Evolutionary conservation across 352 stramenopile species (phyloP).

Genomic region (Phytopythium litorale): DNA sequence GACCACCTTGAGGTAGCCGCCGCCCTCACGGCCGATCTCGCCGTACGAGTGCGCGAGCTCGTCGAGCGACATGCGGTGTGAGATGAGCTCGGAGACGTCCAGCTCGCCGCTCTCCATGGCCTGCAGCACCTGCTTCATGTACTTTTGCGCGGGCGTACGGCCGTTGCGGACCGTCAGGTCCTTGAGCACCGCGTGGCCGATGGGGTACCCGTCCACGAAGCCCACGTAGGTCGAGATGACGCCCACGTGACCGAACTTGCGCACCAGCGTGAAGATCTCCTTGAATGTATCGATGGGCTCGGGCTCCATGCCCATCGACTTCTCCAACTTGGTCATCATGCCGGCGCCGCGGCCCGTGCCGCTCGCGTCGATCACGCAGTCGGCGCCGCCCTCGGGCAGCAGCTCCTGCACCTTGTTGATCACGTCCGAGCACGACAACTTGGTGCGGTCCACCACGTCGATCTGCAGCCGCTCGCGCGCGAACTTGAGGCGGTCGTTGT

Average conservation of each 20-base stretch:
- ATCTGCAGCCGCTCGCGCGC: conserved; percentile 56
- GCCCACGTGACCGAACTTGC: conserved; percentile 54
- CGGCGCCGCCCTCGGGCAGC: conserved; percentile 44
- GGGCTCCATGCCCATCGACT: conserved; percentile 44
- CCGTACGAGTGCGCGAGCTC: conserved; percentile 50
- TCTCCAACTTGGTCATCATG: conserved; percentile 40
- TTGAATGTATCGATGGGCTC: conserved; percentile 54
- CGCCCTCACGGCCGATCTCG: conserved; percentile 52
- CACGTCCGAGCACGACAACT: conserved; percentile 42
- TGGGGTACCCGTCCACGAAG: conserved; percentile 38
- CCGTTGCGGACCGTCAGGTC: conserved; percentile 48
- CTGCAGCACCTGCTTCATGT: conserved; percentile 48
- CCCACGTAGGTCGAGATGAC: conserved; percentile 54
- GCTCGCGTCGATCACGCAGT: conserved; percentile 54
- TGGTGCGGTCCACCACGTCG: conserved; percentile 54
- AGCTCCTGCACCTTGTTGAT: conserved; percentile 43
- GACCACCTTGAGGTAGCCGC: conserved; percentile 58
- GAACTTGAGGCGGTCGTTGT: conserved; percentile 45
- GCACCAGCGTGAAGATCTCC: conserved; percentile 49
- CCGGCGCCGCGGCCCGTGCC: conserved; percentile 28
- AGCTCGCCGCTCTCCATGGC: conserved; percentile 52
- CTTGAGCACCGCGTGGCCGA: conserved; percentile 63
- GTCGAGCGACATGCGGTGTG: conserved; percentile 47
- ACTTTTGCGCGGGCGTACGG: conserved; percentile 47
- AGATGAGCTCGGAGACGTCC: conserved; percentile 52